Evolutionary conservation across 345 rosid genomes (phyloP).

Genomic region (rapeseed (Brassica napus)): Da-Ae NC_063440.1:25727001-25727500

Average conservation of each 20-base stretch:
- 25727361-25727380: conserved; percentile 55
- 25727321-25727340: neutral
- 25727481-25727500: conserved; percentile 17
- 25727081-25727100: conserved; percentile 50
- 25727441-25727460: neutral
- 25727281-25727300: neutral
- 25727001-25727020: neutral
- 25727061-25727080: conserved; percentile 67
- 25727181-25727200: neutral
- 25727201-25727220: neutral
- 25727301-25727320: neutral
- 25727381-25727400: conserved; percentile 45
- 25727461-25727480: conserved; percentile 10
- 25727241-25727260: neutral
- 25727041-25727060: conserved; percentile 81
- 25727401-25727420: conserved; percentile 38
- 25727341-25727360: conserved; percentile 75
- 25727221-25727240: neutral
- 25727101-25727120: conserved; percentile 55
- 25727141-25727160: neutral
- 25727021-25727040: neutral
- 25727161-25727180: neutral
- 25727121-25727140: conserved; percentile 44
- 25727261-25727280: neutral
- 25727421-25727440: conserved; percentile 70